These are phyloP conservation scores for Termitomyces sp. DNA, from an alignment of 768 basidiomycete genomes.

Conservation along the genomic window DNA sequence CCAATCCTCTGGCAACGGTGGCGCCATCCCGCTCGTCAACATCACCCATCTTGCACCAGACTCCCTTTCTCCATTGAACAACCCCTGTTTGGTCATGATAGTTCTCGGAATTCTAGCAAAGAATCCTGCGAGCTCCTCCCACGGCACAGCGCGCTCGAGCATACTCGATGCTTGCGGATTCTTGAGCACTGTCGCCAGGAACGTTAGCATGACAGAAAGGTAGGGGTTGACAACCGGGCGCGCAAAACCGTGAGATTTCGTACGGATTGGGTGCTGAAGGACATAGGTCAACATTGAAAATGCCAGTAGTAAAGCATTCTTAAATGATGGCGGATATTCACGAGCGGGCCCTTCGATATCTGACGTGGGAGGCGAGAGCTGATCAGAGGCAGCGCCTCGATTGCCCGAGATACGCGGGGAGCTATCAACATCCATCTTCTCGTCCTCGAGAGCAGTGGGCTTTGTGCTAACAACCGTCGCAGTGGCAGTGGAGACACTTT, in stretches of 20 bases:
- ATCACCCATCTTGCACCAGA: slow-evolving; percentile 51
- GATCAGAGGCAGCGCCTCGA: slow-evolving; percentile 7
- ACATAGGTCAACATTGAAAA: slow-evolving; percentile 75
- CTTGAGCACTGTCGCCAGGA: slow-evolving; percentile 75
- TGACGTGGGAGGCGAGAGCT: slow-evolving; percentile 30
- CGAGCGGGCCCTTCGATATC: slow-evolving; percentile 21
- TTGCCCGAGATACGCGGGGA: slow-evolving; percentile 23
- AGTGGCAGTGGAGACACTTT: slow-evolving; percentile 28
- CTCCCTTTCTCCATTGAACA: slow-evolving; percentile 25
- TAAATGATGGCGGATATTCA: slow-evolving; percentile 65
- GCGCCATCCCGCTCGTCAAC: slow-evolving; percentile 64
- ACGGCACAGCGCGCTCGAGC: slow-evolving; percentile 80
- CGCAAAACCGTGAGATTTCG: slow-evolving; percentile 49
- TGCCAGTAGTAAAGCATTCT: slow-evolving; percentile 72
- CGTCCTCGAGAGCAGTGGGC: slow-evolving; percentile 37
- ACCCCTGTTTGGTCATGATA: slow-evolving; percentile 42
- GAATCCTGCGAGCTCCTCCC: slow-evolving; percentile 68
- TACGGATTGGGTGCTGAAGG: slow-evolving; percentile 60
- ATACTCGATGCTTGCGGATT: slow-evolving; percentile 56
- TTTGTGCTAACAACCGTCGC: slow-evolving; percentile 21
- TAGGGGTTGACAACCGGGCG: slow-evolving; percentile 76
- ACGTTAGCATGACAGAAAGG: slow-evolving; percentile 82
- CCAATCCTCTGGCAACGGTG: slow-evolving; percentile 91
- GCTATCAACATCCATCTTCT: slow-evolving; percentile 62
- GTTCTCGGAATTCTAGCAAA: slow-evolving; percentile 58